Evolutionary conservation across 2,329 filamentous ascomycete genomes (phyloP), one percentile per base, ranked within the genome.

Genomic region (Aspergillus sp.): DNA sequence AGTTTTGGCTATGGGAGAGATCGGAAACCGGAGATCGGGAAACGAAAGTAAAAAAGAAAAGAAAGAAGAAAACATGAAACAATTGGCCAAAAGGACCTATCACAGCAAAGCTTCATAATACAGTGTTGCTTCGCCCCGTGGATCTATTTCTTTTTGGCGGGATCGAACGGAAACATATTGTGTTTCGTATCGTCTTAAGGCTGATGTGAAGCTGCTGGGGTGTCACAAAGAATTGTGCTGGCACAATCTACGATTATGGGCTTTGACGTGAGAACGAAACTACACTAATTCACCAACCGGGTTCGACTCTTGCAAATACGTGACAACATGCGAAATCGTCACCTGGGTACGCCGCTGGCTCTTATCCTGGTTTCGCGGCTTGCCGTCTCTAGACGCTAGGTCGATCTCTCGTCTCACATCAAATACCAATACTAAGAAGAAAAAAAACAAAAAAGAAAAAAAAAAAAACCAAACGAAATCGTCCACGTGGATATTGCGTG

Each of bases 281-380:
- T 57, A 60, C 47, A 58, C 14, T 31, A 44, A 31, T 49, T 7
- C 47, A 41, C 54, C 57, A 46, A 58, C 46, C 53, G 23, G 62
- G 52, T 63, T 58, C 57, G 59, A 66, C 63, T 58, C 56, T 64
- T 61, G 67, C 52, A 64, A 73, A 57, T 61, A 59, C 60, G 70
- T 62, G 65, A 65, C 65, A 68, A 19, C 24, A 6, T 37, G 35
- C 35, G 35, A 12, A 37, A 37, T 37, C 35, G 35, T 5, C 35
- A 15, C 4, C 5, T 37, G 14, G n/a, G n/a, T 27, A 5, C 15
- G 24, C 19, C 19, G 33, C 17, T 15, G 19, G 48, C 52, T 52
- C 46, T 37, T 37, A 55, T 51, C 40, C 47, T 17, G 23, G 46
- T 55, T 52, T 27, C 39, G 47, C 50, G 48, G 19, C 47, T 31